These are phyloP conservation scores for Ceratocystiopsis brevicomis DNA, from an alignment of 2,329 filamentous ascomycete genomes.

Conservation along the genomic window DNA sequence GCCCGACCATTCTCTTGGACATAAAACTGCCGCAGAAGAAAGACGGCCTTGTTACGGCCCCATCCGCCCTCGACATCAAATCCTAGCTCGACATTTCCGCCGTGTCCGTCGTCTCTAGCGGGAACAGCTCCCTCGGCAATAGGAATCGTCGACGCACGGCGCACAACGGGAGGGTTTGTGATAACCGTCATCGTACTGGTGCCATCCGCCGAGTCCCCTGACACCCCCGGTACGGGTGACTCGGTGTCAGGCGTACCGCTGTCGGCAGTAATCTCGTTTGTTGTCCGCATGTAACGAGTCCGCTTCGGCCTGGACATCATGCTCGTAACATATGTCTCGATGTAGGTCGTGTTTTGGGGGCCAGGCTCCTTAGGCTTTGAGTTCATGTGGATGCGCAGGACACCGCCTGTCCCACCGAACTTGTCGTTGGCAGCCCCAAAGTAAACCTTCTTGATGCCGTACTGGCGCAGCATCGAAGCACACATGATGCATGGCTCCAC, in stretches of 20 bases:
- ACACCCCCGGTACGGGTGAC: no score
- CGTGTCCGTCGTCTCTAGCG: conserved; percentile 25
- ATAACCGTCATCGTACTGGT: conserved; percentile 2
- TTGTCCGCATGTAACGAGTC: background rate
- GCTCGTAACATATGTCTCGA: conserved; percentile 10
- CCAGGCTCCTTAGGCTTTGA: conserved; percentile 21
- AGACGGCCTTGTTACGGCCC: conserved; percentile 82
- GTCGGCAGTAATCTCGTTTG: background rate
- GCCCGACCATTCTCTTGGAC: conserved; percentile 91
- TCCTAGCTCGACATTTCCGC: conserved; percentile 54
- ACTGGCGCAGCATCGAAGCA: conserved; percentile 75
- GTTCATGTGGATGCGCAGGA: conserved; percentile 64
- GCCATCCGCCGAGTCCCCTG: background rate
- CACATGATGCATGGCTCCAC: conserved; percentile 99
- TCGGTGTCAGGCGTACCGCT: background rate
- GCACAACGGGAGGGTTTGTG: conserved; percentile 6
- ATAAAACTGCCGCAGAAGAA: conserved; percentile 82
- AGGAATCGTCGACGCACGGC: conserved; percentile 9
- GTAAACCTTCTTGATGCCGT: conserved; percentile 74
- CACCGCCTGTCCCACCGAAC: conserved; percentile 89
- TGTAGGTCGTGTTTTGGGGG: conserved; percentile 7
- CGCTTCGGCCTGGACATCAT: conserved; percentile 8
- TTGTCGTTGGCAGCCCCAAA: conserved; percentile 93
- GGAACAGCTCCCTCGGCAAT: conserved; percentile 11
- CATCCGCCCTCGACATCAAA: conserved; percentile 76